Evolutionary conservation across 345 rosid genomes (phyloP).

Genomic region (Sisymbrium altissimum): DNA sequence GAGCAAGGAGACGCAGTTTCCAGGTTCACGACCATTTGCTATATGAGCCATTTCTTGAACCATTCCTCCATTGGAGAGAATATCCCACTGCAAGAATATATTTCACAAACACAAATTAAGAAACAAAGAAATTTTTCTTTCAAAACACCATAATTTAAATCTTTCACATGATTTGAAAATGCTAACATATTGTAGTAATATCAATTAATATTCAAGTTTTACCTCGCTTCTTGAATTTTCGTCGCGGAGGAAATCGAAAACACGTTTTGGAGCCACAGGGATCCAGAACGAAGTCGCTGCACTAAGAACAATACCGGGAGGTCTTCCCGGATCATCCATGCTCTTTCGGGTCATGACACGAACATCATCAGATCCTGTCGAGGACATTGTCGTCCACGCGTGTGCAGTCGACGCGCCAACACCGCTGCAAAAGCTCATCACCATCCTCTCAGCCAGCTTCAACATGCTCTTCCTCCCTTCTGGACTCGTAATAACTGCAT

Average conservation of each 20-base stretch:
- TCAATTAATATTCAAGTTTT: not conserved
- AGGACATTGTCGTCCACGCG: constrained; percentile 89
- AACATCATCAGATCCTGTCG: constrained; percentile 80
- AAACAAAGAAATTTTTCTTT: no score
- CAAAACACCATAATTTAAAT: no score
- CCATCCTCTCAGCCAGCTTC: constrained; percentile 96
- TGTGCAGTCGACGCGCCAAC: constrained; percentile 94
- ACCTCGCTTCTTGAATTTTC: constrained; percentile 94
- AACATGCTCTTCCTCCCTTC: constrained; percentile 97
- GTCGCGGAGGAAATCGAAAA: constrained; percentile 77
- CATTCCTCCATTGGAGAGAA: constrained; percentile 90
- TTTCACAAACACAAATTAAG: not conserved
- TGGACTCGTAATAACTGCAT: constrained; percentile 65
- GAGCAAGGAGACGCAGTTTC: constrained; percentile 83
- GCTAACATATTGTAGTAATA: no score
- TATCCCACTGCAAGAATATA: constrained; percentile 69
- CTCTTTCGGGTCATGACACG: constrained; percentile 97
- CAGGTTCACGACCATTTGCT: constrained; percentile 93
- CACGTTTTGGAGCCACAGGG: constrained; percentile 66
- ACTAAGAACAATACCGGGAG: constrained; percentile 96
- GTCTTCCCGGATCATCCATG: constrained; percentile 96
- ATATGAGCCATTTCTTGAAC: constrained; percentile 98
- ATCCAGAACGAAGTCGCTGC: constrained; percentile 98
- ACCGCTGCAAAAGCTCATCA: constrained; percentile 81
- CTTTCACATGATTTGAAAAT: no score